Evolutionary conservation across 768 basidiomycete genomes (phyloP).

Genomic region (Tephrocybe rancida): DNA sequence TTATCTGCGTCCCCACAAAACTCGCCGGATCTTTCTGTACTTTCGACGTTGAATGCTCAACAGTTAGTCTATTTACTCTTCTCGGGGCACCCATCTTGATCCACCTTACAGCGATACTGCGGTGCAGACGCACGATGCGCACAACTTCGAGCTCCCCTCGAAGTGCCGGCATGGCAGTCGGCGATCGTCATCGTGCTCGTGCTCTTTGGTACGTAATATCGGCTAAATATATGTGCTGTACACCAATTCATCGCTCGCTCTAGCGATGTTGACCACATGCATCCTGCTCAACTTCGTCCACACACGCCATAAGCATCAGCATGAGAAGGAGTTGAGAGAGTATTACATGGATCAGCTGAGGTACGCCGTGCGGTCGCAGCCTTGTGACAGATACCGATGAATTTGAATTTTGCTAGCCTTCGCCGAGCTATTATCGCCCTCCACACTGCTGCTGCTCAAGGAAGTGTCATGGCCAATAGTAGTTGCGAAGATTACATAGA

Average conservation of each 20-base stretch:
- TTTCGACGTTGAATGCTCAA: slow-evolving; percentile 56
- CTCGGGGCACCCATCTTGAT: background rate
- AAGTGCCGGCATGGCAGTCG: slow-evolving; percentile 4
- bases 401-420: slow-evolving; percentile 22
- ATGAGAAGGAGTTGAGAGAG: slow-evolving; percentile 43
- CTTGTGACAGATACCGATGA: background rate
- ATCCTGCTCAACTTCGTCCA: slow-evolving; percentile 41
- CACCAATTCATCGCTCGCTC: background rate
- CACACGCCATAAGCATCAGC: slow-evolving; percentile 38
- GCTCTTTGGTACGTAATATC: slow-evolving; percentile 34
- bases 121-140: slow-evolving; percentile 4
- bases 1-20: slow-evolving; percentile 48
- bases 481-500: background rate
- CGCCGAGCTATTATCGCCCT: slow-evolving; percentile 36
- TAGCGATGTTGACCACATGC: slow-evolving; percentile 41
- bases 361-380: slow-evolving; percentile 19
- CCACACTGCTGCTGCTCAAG: slow-evolving; percentile 32
- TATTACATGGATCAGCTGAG: slow-evolving; percentile 53
- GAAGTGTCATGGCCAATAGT: slow-evolving; percentile 12
- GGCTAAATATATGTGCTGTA: background rate
- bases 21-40: slow-evolving; percentile 42
- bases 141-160: background rate
- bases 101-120: slow-evolving; percentile 24
- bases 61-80: slow-evolving; percentile 30
- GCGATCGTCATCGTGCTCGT: slow-evolving; percentile 38